Evolutionary conservation across 2,329 filamentous ascomycete genomes (phyloP).

Genomic region (Leptographium lundbergii): DNA sequence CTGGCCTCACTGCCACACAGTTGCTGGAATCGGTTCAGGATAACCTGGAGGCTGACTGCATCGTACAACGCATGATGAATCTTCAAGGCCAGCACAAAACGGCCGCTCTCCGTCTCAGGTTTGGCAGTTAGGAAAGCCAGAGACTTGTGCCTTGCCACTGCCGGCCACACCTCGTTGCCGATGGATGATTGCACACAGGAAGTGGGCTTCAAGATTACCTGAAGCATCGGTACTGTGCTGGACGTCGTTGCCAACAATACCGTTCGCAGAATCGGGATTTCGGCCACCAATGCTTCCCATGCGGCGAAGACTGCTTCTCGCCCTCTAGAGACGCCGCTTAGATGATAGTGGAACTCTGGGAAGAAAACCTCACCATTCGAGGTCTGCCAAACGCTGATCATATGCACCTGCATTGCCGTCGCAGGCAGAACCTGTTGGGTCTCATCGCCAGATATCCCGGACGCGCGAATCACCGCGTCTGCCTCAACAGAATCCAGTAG

Average conservation of each 20-base stretch:
- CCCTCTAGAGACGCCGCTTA: conserved; percentile 26
- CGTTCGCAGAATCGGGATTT: conserved; percentile 57
- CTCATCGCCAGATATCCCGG: conserved; percentile 27
- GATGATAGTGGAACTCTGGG: conserved; percentile 52
- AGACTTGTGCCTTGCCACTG: background rate
- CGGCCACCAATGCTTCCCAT: conserved; percentile 46
- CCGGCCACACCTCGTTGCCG: background rate
- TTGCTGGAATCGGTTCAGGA: conserved; percentile 34
- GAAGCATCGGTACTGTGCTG: conserved; percentile 41
- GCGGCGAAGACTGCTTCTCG: conserved; percentile 34
- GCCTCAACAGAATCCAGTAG: background rate
- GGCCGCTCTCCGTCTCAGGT: background rate
- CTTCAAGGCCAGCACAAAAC: conserved; percentile 31
- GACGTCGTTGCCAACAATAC: conserved; percentile 15
- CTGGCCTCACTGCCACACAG: conserved; percentile 9
- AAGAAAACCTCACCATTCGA: conserved; percentile 57
- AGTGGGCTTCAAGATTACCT: conserved; percentile 39
- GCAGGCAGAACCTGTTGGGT: conserved; percentile 53
- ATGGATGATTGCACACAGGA: background rate
- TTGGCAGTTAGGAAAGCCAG: conserved; percentile 3
- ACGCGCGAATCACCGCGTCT: conserved; percentile 22
- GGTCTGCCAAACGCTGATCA: conserved; percentile 65
- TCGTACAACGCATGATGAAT: conserved; percentile 89
- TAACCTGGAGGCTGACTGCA: conserved; percentile 57
- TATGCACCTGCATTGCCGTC: conserved; percentile 67